phyloP scores from a whole-genome alignment of 2,329 filamentous ascomycete species.

The Aquanectria penicillioides region DNA sequence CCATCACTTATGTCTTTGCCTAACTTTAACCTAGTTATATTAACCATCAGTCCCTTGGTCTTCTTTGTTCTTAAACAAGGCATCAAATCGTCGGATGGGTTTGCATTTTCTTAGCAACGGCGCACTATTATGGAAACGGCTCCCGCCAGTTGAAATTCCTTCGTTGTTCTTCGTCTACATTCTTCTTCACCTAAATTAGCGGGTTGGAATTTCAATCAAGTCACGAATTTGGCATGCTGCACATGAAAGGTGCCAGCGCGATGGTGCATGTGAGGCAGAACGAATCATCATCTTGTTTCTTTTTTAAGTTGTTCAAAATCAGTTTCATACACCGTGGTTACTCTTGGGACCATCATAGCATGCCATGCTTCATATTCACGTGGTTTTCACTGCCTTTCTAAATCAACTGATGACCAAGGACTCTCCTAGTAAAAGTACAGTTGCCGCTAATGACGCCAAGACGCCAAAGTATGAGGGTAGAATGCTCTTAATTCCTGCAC shows the following conservation, averaged over 20 bases:
- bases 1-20: background rate
- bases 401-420: too few species aligned
- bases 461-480: too few species aligned
- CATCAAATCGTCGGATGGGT: slow-evolving; percentile 1
- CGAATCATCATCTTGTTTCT: slow-evolving; percentile 4
- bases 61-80: slow-evolving; percentile 8
- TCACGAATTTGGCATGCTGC: slow-evolving; percentile 22
- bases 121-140: slow-evolving; percentile 14
- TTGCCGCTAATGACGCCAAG: too few species aligned
- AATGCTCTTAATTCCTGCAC: too few species aligned
- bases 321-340: too few species aligned
- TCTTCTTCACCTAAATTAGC: slow-evolving; percentile 12
- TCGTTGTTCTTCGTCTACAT: slow-evolving; percentile 12
- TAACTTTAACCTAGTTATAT: slow-evolving; percentile 30
- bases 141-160: too few species aligned
- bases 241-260: slow-evolving; percentile 14
- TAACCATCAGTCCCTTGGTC: slow-evolving; percentile 11
- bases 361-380: too few species aligned
- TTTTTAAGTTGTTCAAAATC: too few species aligned
- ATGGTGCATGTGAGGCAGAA: slow-evolving; percentile 8
- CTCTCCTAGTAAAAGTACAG: too few species aligned
- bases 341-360: too few species aligned
- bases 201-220: slow-evolving; percentile 19
- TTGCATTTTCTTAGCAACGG: slow-evolving; percentile 19
- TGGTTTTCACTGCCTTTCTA: too few species aligned